Conservation (phyloP, 1,284 basidiomycete species). For the Tausonia pullulans region DNA sequence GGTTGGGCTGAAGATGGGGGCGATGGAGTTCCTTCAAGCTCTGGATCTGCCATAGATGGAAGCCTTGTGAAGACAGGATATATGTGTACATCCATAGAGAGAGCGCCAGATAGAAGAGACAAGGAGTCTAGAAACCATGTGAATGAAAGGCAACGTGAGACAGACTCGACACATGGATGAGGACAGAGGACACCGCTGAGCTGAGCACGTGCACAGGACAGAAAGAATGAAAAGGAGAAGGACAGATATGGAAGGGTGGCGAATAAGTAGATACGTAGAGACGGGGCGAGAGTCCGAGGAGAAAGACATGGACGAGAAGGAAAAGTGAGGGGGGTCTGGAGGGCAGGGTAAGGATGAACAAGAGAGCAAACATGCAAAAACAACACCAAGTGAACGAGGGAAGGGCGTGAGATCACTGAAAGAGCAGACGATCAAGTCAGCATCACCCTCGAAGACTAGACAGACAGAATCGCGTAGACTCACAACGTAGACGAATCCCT, state of each 20-base stretch:
- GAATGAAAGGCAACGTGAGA: no score
- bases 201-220: no score
- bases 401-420: not conserved
- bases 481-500: not conserved
- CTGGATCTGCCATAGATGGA: no score
- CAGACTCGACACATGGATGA: no score
- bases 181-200: no score
- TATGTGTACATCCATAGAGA: no score
- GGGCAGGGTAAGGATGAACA: not conserved
- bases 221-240: not conserved
- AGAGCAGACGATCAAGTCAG: not conserved
- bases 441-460: not conserved
- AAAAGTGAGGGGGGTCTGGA: not conserved
- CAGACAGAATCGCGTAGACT: no score
- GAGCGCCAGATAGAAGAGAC: no score
- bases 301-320: not conserved
- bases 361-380: not conserved
- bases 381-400: not conserved
- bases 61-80: no score
- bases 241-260: not conserved
- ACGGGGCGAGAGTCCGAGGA: not conserved
- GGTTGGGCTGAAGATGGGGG: no score
- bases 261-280: not conserved
- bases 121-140: no score
- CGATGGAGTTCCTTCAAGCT: no score